These are phyloP conservation scores for Phytophthora litchii DNA, from an alignment of 352 stramenopile species.

Conservation along the genomic window DNA sequence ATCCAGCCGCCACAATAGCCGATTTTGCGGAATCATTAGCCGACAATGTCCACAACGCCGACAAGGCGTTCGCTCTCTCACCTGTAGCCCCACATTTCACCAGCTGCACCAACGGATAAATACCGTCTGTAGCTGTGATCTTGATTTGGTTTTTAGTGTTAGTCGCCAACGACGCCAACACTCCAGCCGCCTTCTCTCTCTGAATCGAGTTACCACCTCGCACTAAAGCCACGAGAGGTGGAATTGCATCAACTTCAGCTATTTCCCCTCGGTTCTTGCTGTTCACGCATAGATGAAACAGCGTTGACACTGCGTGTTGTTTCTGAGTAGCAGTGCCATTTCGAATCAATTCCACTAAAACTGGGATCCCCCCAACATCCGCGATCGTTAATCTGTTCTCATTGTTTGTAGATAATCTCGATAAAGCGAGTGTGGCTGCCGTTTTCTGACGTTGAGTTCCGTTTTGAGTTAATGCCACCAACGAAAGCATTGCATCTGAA, in stretches of 20 bases:
- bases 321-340: constrained; percentile 5
- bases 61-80: constrained; percentile 10
- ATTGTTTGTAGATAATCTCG: constrained; percentile 11
- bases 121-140: constrained; percentile 3
- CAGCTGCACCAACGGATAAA: constrained; percentile 10
- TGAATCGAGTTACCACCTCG: constrained; percentile 6
- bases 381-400: constrained; percentile 4
- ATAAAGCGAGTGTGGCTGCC: constrained; percentile 10
- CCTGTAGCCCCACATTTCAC: neutral
- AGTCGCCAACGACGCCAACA: constrained; percentile 16
- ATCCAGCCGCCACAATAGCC: constrained; percentile 5
- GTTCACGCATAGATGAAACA: constrained; percentile 17
- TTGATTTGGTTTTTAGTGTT: constrained; percentile 2
- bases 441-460: constrained; percentile 16
- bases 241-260: constrained; percentile 1
- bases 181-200: constrained; percentile 21
- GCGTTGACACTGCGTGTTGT: constrained; percentile 4
- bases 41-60: constrained; percentile 12
- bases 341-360: constrained; percentile 12
- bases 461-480: constrained; percentile 5
- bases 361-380: constrained; percentile 4
- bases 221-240: constrained; percentile 13
- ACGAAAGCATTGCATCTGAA: constrained; percentile 3
- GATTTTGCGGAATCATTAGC: constrained; percentile 1
- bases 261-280: constrained; percentile 8